A percentile compares a stretch with the other conserved stretches of the same genome.
phyloP scores from a whole-genome alignment of 73 alveolate genomes.

The Uronychia binucleata region DNA sequence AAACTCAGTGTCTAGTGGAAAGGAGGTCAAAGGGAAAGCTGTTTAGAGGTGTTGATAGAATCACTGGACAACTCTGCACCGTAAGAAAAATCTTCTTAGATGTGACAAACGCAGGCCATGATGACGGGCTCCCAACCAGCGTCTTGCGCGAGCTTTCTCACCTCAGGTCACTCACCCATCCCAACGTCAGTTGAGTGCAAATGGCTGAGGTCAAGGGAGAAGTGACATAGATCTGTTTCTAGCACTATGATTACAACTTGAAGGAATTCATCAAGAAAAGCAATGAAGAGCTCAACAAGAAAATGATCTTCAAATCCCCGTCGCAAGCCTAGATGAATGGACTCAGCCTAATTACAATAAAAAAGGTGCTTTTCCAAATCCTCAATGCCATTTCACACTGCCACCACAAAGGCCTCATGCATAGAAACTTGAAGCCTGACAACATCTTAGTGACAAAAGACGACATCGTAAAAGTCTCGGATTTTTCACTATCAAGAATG shows the following conservation, averaged over 20 bases:
- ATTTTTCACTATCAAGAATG: constrained; percentile 91
- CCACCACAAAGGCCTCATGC: constrained; percentile 10
- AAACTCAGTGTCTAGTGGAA: constrained; percentile 55
- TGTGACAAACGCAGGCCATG: constrained; percentile 88
- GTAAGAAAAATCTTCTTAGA: constrained; percentile 73
- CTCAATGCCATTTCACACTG: background rate
- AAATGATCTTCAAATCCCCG: background rate
- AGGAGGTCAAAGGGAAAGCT: constrained; percentile 84
- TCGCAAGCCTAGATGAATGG: background rate
- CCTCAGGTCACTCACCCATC: constrained; percentile 44
- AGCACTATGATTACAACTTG: constrained; percentile 60
- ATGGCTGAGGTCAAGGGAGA: constrained; percentile 51
- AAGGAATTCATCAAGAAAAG: constrained; percentile 58
- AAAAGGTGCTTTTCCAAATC: constrained; percentile 22
- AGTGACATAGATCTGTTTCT: constrained; percentile 47
- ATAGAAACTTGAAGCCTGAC: constrained; percentile 17
- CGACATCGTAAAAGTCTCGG: constrained; percentile 85
- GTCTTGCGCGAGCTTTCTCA: constrained; percentile 85
- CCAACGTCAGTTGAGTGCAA: constrained; percentile 50
- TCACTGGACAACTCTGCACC: constrained; percentile 43
- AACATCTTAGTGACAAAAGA: constrained; percentile 27
- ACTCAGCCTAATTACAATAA: background rate
- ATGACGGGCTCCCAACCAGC: constrained; percentile 93
- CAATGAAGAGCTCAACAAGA: constrained; percentile 1
- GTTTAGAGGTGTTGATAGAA: constrained; percentile 60